phyloP scores from a whole-genome alignment of 345 rosid genomes.

The Populus nigra region DNA sequence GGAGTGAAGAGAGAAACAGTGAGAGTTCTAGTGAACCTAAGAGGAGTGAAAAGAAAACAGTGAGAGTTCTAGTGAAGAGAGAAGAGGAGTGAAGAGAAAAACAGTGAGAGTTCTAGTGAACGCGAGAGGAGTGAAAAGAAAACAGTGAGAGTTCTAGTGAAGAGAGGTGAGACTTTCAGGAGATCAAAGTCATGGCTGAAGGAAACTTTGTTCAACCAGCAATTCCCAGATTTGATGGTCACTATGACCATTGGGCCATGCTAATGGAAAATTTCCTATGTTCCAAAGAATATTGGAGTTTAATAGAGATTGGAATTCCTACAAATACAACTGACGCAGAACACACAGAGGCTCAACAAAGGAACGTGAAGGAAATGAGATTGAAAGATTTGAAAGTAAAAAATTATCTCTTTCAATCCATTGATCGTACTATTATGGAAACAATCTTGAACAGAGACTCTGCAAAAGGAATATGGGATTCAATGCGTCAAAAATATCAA shows the following conservation, averaged over 20 bases:
- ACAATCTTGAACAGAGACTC: neutral
- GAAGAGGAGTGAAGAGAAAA: no score
- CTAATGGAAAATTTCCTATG: neutral
- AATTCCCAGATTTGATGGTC: neutral
- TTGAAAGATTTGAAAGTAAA: neutral
- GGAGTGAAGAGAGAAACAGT: no score
- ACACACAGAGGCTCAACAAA: neutral
- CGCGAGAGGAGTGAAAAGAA: no score
- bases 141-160: no score
- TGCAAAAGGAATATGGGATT: neutral
- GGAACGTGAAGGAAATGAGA: neutral
- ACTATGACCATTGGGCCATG: constrained; percentile 8
- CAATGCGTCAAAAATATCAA: neutral
- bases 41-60: no score
- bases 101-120: no score
- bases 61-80: no score
- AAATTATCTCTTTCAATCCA: neutral
- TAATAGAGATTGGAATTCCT: neutral
- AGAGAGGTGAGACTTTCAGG: no score
- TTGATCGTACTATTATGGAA: neutral
- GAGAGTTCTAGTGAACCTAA: no score
- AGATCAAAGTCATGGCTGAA: no score
- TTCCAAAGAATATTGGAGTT: neutral
- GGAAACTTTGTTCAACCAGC: neutral
- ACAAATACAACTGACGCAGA: rapidly evolving